These are phyloP conservation scores for Nigrospora osmanthi DNA, from an alignment of 2,329 filamentous ascomycete genomes.

Conservation along the genomic window DNA sequence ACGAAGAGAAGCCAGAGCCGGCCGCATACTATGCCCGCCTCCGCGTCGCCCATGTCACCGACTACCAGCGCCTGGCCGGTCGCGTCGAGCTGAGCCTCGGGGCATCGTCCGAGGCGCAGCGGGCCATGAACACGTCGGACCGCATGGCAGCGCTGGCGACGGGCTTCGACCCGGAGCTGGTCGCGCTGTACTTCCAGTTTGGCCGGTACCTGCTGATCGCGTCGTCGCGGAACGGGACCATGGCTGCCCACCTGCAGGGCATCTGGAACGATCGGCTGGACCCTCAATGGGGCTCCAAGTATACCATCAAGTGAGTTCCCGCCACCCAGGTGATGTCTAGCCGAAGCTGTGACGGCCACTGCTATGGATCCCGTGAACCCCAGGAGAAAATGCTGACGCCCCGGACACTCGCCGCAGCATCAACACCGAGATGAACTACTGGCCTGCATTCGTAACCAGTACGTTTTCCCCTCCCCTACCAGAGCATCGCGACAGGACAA, in stretches of 20 bases:
- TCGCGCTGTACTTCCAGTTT: conserved; percentile 22
- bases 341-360: too few species aligned
- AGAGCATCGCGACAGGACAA: too few species aligned
- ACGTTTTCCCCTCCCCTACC: too few species aligned
- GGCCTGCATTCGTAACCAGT: too few species aligned
- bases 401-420: too few species aligned
- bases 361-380: too few species aligned
- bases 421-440: too few species aligned
- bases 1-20: too few species aligned
- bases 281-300: conserved; percentile 32
- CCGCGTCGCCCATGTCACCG: neutral
- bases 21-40: too few species aligned
- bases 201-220: conserved; percentile 25
- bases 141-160: conserved; percentile 2
- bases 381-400: too few species aligned
- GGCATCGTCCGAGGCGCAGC: conserved; percentile 5
- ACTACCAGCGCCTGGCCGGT: neutral
- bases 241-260: conserved; percentile 35
- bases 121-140: conserved; percentile 1
- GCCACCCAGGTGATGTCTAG: neutral
- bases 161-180: conserved; percentile 10
- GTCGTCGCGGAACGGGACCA: conserved; percentile 16
- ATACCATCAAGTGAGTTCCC: conserved; percentile 35
- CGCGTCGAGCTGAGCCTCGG: neutral
- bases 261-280: conserved; percentile 32